phyloP scores from a whole-genome alignment of 306 rosid genomes.

The Cucumis cinereus region DNA sequence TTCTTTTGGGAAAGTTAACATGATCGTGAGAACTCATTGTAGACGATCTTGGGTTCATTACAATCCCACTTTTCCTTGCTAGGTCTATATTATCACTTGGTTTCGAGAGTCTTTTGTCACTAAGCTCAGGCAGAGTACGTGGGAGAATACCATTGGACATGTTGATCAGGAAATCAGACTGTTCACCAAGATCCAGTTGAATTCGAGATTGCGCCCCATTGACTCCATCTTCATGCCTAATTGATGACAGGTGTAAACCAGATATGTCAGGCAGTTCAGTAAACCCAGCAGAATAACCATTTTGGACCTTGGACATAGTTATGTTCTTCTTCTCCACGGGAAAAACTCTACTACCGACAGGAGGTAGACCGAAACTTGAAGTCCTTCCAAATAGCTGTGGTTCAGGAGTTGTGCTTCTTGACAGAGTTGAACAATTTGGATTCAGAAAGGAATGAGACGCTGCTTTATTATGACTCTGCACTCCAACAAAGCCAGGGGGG shows the following conservation, averaged over 20 bases:
- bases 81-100: constrained; percentile 22
- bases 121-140: constrained; percentile 23
- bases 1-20: constrained; percentile 45
- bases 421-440: constrained; percentile 42
- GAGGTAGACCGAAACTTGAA: constrained; percentile 48
- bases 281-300: constrained; percentile 39
- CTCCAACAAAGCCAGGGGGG: constrained; percentile 37
- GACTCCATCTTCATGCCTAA: constrained; percentile 48
- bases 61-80: constrained; percentile 39
- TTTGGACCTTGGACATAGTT: constrained; percentile 31
- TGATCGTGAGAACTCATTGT: constrained; percentile 28
- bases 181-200: constrained; percentile 38
- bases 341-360: constrained; percentile 41
- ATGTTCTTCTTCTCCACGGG: constrained; percentile 32
- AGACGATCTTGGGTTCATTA: constrained; percentile 28
- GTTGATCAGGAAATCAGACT: constrained; percentile 34
- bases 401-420: constrained; percentile 70
- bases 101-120: constrained; percentile 11
- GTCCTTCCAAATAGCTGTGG: constrained; percentile 53
- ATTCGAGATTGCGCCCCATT: constrained; percentile 43
- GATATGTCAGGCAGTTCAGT: constrained; percentile 43
- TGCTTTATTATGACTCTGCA: constrained; percentile 39
- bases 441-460: constrained; percentile 44
- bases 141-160: constrained; percentile 21
- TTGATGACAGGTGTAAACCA: constrained; percentile 47